A percentile compares a stretch with the other conserved stretches of the same genome.
phyloP scores from a whole-genome alignment of 75 land plant species.

The Selaginella tamariscina region DNA sequence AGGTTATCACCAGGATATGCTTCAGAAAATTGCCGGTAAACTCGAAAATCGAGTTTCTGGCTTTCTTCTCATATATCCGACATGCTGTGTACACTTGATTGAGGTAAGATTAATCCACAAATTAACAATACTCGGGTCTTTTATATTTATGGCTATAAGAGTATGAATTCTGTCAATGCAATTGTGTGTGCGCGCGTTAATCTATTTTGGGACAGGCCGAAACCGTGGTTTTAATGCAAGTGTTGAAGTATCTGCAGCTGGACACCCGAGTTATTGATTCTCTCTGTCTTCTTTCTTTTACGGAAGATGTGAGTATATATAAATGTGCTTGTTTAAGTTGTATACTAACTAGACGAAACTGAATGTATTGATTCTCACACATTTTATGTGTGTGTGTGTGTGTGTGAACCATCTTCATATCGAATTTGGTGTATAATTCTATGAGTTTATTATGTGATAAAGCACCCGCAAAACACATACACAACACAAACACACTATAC shows the following conservation, averaged over 20 bases:
- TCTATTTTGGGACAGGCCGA: no score
- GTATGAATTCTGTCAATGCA: no score
- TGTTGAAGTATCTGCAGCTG: not conserved
- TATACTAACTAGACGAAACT: no score
- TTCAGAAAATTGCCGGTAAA: not conserved
- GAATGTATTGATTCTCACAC: no score
- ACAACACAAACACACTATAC: no score
- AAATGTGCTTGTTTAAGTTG: not conserved
- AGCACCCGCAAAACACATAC: no score
- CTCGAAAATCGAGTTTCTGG: conserved; percentile 8
- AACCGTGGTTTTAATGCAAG: not conserved
- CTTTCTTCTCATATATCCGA: conserved; percentile 7
- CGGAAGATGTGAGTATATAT: not conserved
- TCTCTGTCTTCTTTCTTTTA: conserved; percentile 3
- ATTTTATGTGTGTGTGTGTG: no score
- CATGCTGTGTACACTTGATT: conserved; percentile 9
- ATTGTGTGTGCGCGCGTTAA: no score
- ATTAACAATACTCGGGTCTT: not conserved
- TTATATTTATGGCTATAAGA: no score
- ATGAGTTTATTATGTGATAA: no score
- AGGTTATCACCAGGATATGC: conserved; percentile 5
- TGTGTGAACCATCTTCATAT: no score
- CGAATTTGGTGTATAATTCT: no score
- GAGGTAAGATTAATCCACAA: not conserved
- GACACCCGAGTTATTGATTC: conserved; percentile 1